Conservation (phyloP, 2,329 filamentous ascomycete genomes). For the Phyllosticta citriasiana region DNA sequence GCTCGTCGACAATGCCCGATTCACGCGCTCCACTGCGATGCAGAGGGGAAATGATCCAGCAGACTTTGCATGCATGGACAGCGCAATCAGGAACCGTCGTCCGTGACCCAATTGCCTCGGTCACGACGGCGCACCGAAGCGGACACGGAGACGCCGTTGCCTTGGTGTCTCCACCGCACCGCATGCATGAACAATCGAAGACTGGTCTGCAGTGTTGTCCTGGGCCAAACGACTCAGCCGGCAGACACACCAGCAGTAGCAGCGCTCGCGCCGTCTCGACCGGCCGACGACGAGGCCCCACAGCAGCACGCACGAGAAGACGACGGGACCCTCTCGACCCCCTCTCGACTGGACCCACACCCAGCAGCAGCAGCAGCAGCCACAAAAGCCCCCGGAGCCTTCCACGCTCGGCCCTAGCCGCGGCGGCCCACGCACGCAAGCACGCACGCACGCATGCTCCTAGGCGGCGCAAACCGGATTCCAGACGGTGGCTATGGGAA, state of each 20-base stretch:
- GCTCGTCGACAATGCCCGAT: not conserved
- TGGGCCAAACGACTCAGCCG: too few species aligned
- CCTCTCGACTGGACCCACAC: not conserved
- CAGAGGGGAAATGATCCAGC: not conserved
- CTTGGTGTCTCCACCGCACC: not conserved
- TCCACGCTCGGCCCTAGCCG: not conserved
- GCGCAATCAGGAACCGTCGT: not conserved
- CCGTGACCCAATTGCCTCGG: not conserved
- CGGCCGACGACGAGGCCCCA: not conserved
- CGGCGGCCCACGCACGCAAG: not conserved
- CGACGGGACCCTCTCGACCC: not conserved
- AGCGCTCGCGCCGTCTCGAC: not conserved
- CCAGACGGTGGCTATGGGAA: not conserved
- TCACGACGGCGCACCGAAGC: not conserved
- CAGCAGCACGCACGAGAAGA: not conserved
- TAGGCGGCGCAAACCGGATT: not conserved
- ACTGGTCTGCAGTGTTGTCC: too few species aligned
- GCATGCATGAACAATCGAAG: not conserved
- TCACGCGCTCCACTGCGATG: not conserved
- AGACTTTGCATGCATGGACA: not conserved
- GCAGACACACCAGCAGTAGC: not conserved
- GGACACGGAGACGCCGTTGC: not conserved
- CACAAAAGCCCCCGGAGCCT: too few species aligned
- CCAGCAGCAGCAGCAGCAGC: not conserved
- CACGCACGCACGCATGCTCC: not conserved